Conservation (phyloP, 495 filamentous ascomycete genomes). For the Neurospora sp. region DNA sequence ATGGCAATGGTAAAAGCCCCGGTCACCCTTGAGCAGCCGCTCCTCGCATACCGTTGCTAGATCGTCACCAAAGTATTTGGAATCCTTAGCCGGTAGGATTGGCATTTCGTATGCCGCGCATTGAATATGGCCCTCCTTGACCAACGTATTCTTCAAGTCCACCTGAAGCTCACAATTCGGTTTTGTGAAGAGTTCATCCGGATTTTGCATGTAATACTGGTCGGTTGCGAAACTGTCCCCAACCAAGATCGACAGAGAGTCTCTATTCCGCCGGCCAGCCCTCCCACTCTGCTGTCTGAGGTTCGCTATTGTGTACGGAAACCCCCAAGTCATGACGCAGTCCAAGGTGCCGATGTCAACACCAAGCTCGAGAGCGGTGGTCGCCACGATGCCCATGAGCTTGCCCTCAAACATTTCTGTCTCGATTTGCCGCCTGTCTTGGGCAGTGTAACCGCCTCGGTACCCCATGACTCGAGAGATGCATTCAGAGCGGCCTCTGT, state of each 20-base stretch:
- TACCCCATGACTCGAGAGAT: slow-evolving; percentile 86
- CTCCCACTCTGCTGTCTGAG: slow-evolving; percentile 90
- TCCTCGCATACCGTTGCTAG: slow-evolving; percentile 63
- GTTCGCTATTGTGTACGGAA: slow-evolving; percentile 92
- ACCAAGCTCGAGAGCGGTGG: slow-evolving; percentile 84
- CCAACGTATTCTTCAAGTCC: slow-evolving; percentile 81
- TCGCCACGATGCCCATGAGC: slow-evolving; percentile 87
- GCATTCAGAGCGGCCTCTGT: slow-evolving; percentile 61
- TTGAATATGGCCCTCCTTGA: slow-evolving; percentile 88
- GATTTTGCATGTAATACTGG: slow-evolving; percentile 95
- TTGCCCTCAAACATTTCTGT: slow-evolving; percentile 96
- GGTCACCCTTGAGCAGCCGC: slow-evolving; percentile 58
- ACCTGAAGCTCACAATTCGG: slow-evolving; percentile 84
- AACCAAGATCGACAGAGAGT: slow-evolving; percentile 82
- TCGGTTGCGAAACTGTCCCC: slow-evolving; percentile 91
- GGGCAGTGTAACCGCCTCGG: slow-evolving; percentile 88
- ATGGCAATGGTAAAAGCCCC: slow-evolving; percentile 84
- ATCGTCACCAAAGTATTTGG: slow-evolving; percentile 67
- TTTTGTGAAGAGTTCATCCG: slow-evolving; percentile 89
- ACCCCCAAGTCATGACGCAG: slow-evolving; percentile 87
- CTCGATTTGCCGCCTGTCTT: slow-evolving; percentile 85
- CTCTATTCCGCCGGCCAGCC: slow-evolving; percentile 86
- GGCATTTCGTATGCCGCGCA: slow-evolving; percentile 95
- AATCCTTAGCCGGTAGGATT: slow-evolving; percentile 66
- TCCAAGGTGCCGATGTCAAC: slow-evolving; percentile 95